A percentile compares a stretch with the other conserved stretches of the same genome.
Evolutionary conservation across 345 rosid species (phyloP).

Genomic region (Eucalyptus microcorys): DNA sequence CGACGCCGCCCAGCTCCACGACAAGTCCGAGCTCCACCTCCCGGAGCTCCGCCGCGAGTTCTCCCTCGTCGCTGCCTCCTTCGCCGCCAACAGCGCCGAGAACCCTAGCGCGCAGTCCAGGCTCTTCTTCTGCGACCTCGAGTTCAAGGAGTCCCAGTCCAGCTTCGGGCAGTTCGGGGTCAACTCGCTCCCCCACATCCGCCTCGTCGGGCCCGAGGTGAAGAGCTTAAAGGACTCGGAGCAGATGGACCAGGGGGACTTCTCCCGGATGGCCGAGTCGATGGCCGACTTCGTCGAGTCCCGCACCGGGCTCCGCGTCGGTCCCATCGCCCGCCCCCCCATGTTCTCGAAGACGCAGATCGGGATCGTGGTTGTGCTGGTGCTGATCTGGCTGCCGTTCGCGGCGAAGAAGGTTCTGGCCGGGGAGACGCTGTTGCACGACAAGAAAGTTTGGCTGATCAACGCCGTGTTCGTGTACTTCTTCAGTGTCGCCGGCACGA

Average conservation of each 20-base stretch:
- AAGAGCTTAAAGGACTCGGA: slow-evolving; percentile 45
- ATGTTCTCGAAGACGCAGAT: slow-evolving; percentile 35
- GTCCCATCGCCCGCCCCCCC: slow-evolving; percentile 70
- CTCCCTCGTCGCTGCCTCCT: slow-evolving; percentile 60
- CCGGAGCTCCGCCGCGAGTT: slow-evolving; percentile 55
- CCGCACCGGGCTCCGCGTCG: slow-evolving; percentile 45
- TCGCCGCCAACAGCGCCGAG: slow-evolving; percentile 53
- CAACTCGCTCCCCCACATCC: slow-evolving; percentile 86
- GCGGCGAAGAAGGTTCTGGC: slow-evolving; percentile 25
- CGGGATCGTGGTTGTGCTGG: slow-evolving; percentile 1
- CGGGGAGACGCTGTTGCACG: slow-evolving; percentile 55
- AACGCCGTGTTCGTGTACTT: slow-evolving; percentile 57
- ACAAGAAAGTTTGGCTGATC: slow-evolving; percentile 42
- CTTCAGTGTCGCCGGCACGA: slow-evolving; percentile 72
- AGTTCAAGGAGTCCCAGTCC: slow-evolving; percentile 57
- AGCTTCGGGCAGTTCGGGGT: slow-evolving; percentile 69
- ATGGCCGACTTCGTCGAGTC: slow-evolving; percentile 68
- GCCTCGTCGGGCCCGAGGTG: slow-evolving; percentile 47
- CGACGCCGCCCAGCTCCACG: slow-evolving; percentile 63
- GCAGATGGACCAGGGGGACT: slow-evolving; percentile 62
- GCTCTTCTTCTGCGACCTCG: slow-evolving; percentile 82
- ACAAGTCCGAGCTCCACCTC: slow-evolving; percentile 67
- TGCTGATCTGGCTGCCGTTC: slow-evolving; percentile 39
- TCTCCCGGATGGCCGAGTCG: slow-evolving; percentile 66
- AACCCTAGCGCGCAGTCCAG: slow-evolving; percentile 14